Base-by-base conservation (phyloP, 2,329 filamentous ascomycete genomes). In the Pseudopyrenochaeta lycopersici region DNA sequence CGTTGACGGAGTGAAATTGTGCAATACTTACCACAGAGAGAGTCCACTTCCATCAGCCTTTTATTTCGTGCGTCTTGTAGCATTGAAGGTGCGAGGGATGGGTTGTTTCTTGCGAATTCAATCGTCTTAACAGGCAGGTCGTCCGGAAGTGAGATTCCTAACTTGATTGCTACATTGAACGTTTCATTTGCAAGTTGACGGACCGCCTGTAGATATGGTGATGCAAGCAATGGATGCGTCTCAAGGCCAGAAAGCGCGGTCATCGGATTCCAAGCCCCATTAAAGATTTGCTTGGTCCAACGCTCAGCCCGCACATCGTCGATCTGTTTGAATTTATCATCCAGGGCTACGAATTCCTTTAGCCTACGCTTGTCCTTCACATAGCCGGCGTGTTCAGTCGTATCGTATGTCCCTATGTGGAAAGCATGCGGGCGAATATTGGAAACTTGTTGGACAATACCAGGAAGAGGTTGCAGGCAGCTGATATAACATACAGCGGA, bases 251-350 rank as follows among this genome's bases (percentile, higher is more conserved):
- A 43, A 17, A 53, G 36, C 9, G 50, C 50, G 15, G 50, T 48
- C 38, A 53, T 53, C 10, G 50, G 50, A 47, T 48, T 53, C 50
- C 50, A 53, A 5, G 50, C 50, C 36, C 50, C 50, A 7, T 53
- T 53, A 38, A 53, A 53, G 27, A 53, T 48, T 12, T 47, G 45
- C 44, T 53, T 53, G 2, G 38, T 44, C 50, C 50, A 53, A 6
- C 50, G 44, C n/a, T 53, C 50, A 12, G 44, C 44, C 6, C 35
- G 30, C 11, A 53, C 45, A 23, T 53, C 50, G 4, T 43, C 21
- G n/a, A 54, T 41, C 20, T 40, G 29, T 17, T 54, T 54, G 33
- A 54, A 48, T 29, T 20, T 36, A 10, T 20, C 27, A 10, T 48
- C 46, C 46, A 48, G 7, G 6, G 35, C 11, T 12, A 47, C 33